Evolutionary conservation across 768 basidiomycete genomes (phyloP).

Genomic region (Kwoniella dejecticola): DNA sequence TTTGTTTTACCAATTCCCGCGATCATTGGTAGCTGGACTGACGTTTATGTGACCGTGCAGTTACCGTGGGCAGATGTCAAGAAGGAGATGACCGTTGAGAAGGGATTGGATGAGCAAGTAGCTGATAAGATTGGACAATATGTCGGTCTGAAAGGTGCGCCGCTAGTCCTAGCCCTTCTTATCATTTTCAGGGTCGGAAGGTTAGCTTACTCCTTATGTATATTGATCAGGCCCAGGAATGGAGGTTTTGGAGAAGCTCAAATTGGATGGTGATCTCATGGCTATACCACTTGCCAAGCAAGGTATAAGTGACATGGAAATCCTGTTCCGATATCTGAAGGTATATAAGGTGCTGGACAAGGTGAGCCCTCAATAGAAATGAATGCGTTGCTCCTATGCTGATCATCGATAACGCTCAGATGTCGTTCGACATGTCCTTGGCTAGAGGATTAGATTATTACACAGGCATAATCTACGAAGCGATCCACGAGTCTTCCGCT

Average conservation of each 20-base stretch:
- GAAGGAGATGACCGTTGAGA: conserved; percentile 95
- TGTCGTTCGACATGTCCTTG: conserved; percentile 94
- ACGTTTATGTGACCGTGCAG: conserved; percentile 55
- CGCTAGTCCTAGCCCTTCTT: background rate
- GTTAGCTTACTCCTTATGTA: too few relatives aligned
- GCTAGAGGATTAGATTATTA: conserved; percentile 99
- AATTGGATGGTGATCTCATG: conserved; percentile 66
- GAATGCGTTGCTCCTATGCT: too few relatives aligned
- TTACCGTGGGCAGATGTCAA: conserved; percentile 87
- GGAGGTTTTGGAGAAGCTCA: conserved; percentile 71
- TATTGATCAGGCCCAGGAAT: conserved; percentile 63
- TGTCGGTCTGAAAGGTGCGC: conserved; percentile 85
- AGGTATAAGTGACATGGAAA: conserved; percentile 81
- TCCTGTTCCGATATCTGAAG: conserved; percentile 77
- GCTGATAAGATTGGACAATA: conserved; percentile 97
- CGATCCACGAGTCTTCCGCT: conserved; percentile 87
- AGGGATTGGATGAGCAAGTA: conserved; percentile 74
- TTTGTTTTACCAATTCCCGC: too few relatives aligned
- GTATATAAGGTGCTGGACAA: conserved; percentile 78
- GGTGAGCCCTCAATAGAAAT: conserved; percentile 57
- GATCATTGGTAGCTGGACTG: too few relatives aligned
- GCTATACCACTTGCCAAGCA: conserved; percentile 74
- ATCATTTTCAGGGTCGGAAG: too few relatives aligned
- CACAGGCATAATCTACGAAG: conserved; percentile 98
- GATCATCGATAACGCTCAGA: conserved; percentile 57